Percentiles rank a stretch among this genome's conserved stretches.
phyloP scores from a whole-genome alignment of 2,329 filamentous ascomycete genomes.

The Aspergillus neotritici region DNA sequence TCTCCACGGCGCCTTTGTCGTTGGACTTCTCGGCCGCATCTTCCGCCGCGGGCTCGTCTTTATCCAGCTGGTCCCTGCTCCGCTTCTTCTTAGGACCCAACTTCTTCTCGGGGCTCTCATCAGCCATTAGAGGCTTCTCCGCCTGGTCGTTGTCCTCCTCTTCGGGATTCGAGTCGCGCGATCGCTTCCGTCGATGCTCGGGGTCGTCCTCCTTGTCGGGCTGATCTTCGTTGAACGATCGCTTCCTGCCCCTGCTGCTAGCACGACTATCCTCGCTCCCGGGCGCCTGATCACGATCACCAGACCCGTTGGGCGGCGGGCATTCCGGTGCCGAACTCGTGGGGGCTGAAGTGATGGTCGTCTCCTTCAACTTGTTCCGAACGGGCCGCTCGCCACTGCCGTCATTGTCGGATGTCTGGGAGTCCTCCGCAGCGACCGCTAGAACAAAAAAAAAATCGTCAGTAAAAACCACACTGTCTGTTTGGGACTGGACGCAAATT shows the following conservation, averaged over 20 bases:
- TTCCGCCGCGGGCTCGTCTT: conserved; percentile 24
- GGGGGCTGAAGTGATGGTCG: conserved; percentile 47
- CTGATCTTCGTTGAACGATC: conserved; percentile 32
- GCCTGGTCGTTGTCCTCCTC: conserved; percentile 2
- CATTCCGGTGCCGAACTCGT: conserved; percentile 12
- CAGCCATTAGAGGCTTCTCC: conserved; percentile 7
- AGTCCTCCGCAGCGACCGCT: conserved; percentile 22
- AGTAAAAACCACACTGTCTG: conserved; percentile 6
- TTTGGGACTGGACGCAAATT: background rate
- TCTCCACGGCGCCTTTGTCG: conserved; percentile 12
- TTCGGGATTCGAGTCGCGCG: conserved; percentile 30
- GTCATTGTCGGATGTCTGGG: conserved; percentile 34
- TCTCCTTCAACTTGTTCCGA: conserved; percentile 57
- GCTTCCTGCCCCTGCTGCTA: conserved; percentile 28
- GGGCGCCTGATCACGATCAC: conserved; percentile 5
- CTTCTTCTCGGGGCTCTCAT: conserved; percentile 18
- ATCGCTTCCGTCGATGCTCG: conserved; percentile 37
- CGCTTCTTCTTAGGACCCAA: conserved; percentile 40
- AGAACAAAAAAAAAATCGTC: background rate
- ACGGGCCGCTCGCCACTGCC: conserved; percentile 50
- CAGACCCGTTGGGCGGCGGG: conserved; percentile 5
- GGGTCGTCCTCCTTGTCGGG: conserved; percentile 25
- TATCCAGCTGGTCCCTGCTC: conserved; percentile 40
- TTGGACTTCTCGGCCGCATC: conserved; percentile 12
- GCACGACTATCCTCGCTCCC: conserved; percentile 14